Conservation (phyloP, 257 asterid genomes). For the Phtheirospermum japonicum region DNA sequence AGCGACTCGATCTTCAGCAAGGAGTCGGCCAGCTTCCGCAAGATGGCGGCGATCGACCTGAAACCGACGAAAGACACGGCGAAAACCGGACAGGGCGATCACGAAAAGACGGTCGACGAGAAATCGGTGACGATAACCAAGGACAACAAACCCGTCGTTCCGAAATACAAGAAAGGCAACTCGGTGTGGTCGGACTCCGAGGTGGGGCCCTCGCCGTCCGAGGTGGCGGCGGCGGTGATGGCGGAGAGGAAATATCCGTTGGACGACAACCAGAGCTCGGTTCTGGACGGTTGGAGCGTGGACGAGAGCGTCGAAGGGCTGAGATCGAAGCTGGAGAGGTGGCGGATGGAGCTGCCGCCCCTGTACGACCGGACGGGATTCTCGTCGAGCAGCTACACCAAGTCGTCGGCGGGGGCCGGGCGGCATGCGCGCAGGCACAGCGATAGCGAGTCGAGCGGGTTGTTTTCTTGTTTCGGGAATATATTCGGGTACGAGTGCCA, state of each 20-base stretch:
- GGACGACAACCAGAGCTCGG: slow-evolving; percentile 67
- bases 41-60: not conserved
- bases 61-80: not conserved
- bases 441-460: slow-evolving; percentile 36
- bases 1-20: slow-evolving; percentile 62
- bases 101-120: slow-evolving; percentile 35
- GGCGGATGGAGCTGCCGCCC: slow-evolving; percentile 83
- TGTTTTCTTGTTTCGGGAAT: slow-evolving; percentile 78
- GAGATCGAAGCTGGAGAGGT: slow-evolving; percentile 77
- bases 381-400: slow-evolving; percentile 53
- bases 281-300: slow-evolving; percentile 88
- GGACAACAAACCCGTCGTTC: slow-evolving; percentile 36
- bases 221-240: slow-evolving; percentile 73
- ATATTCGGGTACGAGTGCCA: slow-evolving; percentile 72
- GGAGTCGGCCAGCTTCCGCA: slow-evolving; percentile 36
- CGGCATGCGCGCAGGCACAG: slow-evolving; percentile 31
- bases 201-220: slow-evolving; percentile 88
- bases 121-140: slow-evolving; percentile 27
- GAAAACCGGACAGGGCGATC: not conserved
- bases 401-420: slow-evolving; percentile 39
- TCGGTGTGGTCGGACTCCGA: slow-evolving; percentile 64
- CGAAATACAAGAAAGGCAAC: slow-evolving; percentile 38
- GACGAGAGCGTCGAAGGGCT: slow-evolving; percentile 89
- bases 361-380: slow-evolving; percentile 50
- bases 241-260: slow-evolving; percentile 53